Base-by-base conservation (phyloP, 2,329 filamentous ascomycete genomes). In the Fusarium secorum region DNA sequence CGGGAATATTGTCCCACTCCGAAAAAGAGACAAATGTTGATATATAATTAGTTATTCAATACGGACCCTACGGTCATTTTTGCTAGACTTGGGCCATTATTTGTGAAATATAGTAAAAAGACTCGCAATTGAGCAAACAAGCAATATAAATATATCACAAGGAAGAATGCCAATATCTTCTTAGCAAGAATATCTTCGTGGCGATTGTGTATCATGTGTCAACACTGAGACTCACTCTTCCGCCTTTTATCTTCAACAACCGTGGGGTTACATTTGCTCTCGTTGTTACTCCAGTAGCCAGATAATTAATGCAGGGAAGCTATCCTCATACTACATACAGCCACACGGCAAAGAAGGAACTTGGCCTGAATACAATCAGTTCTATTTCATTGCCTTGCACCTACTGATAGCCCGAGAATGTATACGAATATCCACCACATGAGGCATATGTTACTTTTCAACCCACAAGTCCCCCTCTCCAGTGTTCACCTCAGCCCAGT, bases 381-480 rank as follows among this genome's bases (percentile, higher is more conserved):
- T 36, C 49, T 53, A 30, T 53, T 20, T 30, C 24, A 18, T 26
- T 15, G 5, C n/a, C n/a, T 44, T 26, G 18, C 24, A 28, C 46
- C 30, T 49, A 52, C 48, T 26, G 22, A 51, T 35, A n/a, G 18
- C 11, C 24, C 22, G 33, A 52, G 13, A 38, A 53, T 39, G 10
- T 22, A 39, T 28, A 30, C 24, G 13, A 38, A 39, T 39, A 53
- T 39, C 35, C 24, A 53, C 35, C n/a, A 30, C 33, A 53, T 22
- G 44, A 64, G 51, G 51, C 32, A 49, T 65, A 57, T 58, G 51
- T 39, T 64, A 30, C 18, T 64, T 18, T 32, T 20, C 24, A 60
- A 61, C 17, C 48, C 30, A 48, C 44, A 55, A 26, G 7, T 7
- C 18, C 44, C 38, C 22, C 36, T 38, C 20, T 42, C 15, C 36